Evolutionary conservation across 2,329 filamentous ascomycete species (phyloP), one percentile per base, ranked within the genome.

Genomic region (Eutypa lata): DNA sequence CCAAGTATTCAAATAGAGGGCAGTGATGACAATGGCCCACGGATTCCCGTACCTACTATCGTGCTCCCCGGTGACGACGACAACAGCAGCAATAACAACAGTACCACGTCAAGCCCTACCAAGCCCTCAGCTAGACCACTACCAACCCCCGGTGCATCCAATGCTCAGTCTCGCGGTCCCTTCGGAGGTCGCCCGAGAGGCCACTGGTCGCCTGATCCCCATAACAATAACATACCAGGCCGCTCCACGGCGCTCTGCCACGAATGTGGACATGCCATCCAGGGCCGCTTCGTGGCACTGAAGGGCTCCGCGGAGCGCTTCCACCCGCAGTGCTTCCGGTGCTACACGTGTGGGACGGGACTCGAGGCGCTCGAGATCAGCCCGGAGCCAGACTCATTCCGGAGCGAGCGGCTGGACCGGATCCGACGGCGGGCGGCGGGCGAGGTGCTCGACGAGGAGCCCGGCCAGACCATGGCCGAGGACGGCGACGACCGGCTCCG

Each of bases 311-410:
- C 73, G 3, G 81, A 86, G 63, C 88, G 92, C 19, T 97, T 97
- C 69, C 94, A 99, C 63, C 92, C 94, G 0, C 84, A 91, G 59
- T 99, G 94, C 72, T 97, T 99, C 75, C 81, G 83, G 43, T 99
- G 94, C 75, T 88, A 90, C 69, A 82, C 89, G 55, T 99, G 94
- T 69, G 86, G 87, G 28, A 96, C 92, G 10, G 82, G 86, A 19
- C 87, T 99, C 18, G 94, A 99, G 73, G 93, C 91, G 51, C 89
- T 99, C 53, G 94, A 96, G 62, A 97, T 99, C 70, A 96, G 94
- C 61, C 91, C 91, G 0, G 94, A 99, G 71, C 94, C 94, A 0
- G 84, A 91, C 8, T 73, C 78, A 42, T 82, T 84, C 59, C 88
- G 90, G 44, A 73, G 73, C 2, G 87, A 87, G 48, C 87, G 94